Base-by-base conservation (phyloP, 371 early-diverging fungal genomes). In the Nematocida minor region DNA sequence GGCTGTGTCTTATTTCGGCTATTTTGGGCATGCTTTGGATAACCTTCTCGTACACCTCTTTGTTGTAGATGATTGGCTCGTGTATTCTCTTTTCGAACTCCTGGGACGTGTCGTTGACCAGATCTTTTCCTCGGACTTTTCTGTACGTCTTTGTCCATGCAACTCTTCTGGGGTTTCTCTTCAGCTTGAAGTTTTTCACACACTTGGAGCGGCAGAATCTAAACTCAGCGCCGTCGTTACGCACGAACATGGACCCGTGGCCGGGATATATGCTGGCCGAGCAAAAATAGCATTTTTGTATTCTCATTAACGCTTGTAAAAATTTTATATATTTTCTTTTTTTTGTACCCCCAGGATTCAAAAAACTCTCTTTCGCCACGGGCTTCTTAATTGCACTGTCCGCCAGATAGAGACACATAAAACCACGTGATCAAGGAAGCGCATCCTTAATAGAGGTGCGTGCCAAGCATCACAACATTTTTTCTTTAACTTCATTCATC, bases 211-310 rank as follows among this genome's bases (percentile, higher is more conserved):
- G 89, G 84, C 96, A 97, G 87, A 96, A 95, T 63, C 92, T 90
- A 87, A 96, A 96, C 32, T 89, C 88, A 89, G 92, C 95, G 80
- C 90, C 88, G 88, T 96, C 98, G 82, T 94, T 94, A 68, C 97
- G 87, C 51, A 96, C 95, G 89, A 95, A 97, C 90, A 90, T 91
- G 77, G 91, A 92, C 49, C 98, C 98, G 84, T 96, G 95, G 6
- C 98, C 98, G 41, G 97, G 98, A 84, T 97, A 97, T 80, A 92
- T 90, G 62, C 92, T 94, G 38, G 91, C 91, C 41, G 95, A 94
- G 88, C 98, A 97, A 86, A 97, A 96, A 87, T 93, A 96, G 86
- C 98, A 97, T 89, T 96, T 95, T 87, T 94, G 94, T 78, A 97
- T 89, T 85, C 97, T 89, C 96, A 96, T 95, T 60, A 31, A 40